These are phyloP conservation scores for Plasmopara muralis DNA, from an alignment of 352 stramenopile species.

Conservation along the genomic window DNA sequence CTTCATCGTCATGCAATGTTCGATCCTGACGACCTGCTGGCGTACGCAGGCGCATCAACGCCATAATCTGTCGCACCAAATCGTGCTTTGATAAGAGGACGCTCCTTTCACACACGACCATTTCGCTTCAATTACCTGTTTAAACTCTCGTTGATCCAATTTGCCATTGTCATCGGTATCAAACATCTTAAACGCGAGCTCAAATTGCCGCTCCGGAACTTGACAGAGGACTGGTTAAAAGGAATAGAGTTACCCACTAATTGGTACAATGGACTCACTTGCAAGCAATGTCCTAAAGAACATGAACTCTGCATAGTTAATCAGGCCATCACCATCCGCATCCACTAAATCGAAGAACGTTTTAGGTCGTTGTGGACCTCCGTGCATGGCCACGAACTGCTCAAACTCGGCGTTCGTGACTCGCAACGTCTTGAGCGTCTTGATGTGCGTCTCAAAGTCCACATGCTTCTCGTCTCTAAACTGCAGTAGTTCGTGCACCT, in stretches of 20 bases:
- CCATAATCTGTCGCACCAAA: constrained; percentile 56
- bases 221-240: not conserved
- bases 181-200: constrained; percentile 89
- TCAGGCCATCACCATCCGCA: constrained; percentile 79
- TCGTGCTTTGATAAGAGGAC: not conserved
- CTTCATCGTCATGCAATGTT: constrained; percentile 65
- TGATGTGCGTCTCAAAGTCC: constrained; percentile 81
- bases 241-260: no score
- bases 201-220: constrained; percentile 82
- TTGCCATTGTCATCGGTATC: constrained; percentile 74
- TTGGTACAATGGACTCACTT: constrained; percentile 42
- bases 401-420: constrained; percentile 82
- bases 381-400: constrained; percentile 66
- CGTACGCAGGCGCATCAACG: constrained; percentile 73
- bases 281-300: constrained; percentile 84
- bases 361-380: constrained; percentile 46
- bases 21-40: constrained; percentile 75
- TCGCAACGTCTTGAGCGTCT: constrained; percentile 59
- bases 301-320: constrained; percentile 87
- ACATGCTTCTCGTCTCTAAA: constrained; percentile 58
- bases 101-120: not conserved
- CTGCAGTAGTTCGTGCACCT: constrained; percentile 47
- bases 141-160: constrained; percentile 81
- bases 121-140: constrained; percentile 36
- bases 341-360: constrained; percentile 85